A percentile compares a stretch with the other conserved stretches of the same genome.
Evolutionary conservation across 1,284 basidiomycete species (phyloP).

Genomic region (Apiotrichum gracile): DNA sequence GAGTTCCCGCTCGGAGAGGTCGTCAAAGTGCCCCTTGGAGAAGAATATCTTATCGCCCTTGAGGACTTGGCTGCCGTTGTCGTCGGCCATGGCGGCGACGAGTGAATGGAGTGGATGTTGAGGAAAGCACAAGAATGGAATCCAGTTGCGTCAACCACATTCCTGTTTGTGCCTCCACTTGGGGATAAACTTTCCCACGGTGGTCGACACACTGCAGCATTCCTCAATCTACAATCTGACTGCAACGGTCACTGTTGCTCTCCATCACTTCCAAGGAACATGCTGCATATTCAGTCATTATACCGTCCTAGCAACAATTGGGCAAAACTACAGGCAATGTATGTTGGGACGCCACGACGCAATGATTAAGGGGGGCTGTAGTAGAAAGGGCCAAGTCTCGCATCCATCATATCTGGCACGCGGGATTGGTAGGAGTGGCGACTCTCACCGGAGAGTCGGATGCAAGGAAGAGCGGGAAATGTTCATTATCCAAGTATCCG

Average conservation of each 20-base stretch:
- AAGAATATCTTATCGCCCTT: too few relatives aligned
- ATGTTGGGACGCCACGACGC: not conserved
- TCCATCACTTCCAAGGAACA: not conserved
- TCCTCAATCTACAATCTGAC: not conserved
- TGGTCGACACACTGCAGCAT: too few relatives aligned
- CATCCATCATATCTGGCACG: not conserved
- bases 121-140: too few relatives aligned
- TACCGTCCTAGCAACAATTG: not conserved
- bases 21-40: too few relatives aligned
- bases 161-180: too few relatives aligned
- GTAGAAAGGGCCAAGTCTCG: not conserved
- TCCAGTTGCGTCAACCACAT: too few relatives aligned
- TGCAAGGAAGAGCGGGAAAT: not conserved
- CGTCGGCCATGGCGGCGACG: too few relatives aligned
- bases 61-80: too few relatives aligned
- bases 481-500: not conserved
- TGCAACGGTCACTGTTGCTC: not conserved
- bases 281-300: not conserved
- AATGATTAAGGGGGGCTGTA: not conserved
- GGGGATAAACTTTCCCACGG: too few relatives aligned
- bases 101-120: too few relatives aligned
- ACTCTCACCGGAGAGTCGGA: not conserved
- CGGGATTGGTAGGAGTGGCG: not conserved
- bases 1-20: too few relatives aligned
- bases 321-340: not conserved